Evolutionary conservation across 176 grass and related monocot genomes (phyloP).

Genomic region (Saccharum officinarum): DNA sequence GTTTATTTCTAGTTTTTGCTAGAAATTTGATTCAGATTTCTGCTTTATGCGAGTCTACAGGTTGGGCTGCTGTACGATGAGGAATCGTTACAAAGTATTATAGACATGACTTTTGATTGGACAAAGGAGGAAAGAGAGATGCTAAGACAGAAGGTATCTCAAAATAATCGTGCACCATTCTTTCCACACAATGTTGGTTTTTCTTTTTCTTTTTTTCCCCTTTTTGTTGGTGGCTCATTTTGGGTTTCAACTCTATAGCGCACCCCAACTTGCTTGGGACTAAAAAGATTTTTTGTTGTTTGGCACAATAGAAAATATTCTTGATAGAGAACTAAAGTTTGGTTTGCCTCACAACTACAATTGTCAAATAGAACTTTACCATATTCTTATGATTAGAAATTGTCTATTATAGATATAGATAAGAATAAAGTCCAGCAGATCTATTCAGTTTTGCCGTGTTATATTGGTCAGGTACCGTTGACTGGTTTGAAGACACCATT

Average conservation of each 20-base stretch:
- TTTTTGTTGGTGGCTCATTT: neutral
- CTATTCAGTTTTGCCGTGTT: neutral
- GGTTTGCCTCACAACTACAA: neutral
- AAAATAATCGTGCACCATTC: neutral
- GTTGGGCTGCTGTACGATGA: constrained; percentile 93
- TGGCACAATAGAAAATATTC: neutral
- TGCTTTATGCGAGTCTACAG: constrained; percentile 38
- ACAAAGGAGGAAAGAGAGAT: constrained; percentile 92
- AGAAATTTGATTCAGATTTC: neutral
- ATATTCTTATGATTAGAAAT: neutral
- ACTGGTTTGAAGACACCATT: constrained; percentile 95
- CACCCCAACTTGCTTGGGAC: neutral
- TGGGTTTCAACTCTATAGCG: neutral
- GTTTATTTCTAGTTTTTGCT: neutral
- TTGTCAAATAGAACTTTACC: neutral
- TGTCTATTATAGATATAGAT: neutral
- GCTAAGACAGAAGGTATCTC: constrained; percentile 71
- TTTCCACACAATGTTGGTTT: neutral
- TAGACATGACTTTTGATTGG: constrained; percentile 94
- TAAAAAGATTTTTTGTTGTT: neutral
- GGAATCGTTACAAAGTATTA: constrained; percentile 77
- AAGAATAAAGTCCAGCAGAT: neutral
- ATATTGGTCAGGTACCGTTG: constrained; percentile 66
- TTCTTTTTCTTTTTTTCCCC: neutral
- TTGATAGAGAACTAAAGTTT: neutral